Base-by-base conservation (phyloP, 1,139 yeast species). In the Blastobotrys apis region DNA sequence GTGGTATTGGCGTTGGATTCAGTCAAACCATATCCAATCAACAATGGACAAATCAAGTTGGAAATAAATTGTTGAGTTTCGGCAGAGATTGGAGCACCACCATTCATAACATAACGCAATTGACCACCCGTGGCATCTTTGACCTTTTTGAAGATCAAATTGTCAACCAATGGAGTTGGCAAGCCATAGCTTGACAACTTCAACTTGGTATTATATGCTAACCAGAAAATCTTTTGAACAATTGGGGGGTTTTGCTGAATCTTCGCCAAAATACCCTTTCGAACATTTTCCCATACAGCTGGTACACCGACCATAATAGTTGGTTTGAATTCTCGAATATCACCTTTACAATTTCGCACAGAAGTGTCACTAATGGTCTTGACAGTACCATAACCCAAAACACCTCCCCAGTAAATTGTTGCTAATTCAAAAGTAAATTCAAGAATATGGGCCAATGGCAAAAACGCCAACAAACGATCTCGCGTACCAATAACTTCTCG, bases 271-370 rank as follows among this genome's bases (percentile, higher is more conserved):
- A 92, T 84, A 47, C 98, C 99, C 72, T 92, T 92, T 68, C 94
- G 83, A 50, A 92, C 87, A 25, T 84, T 77, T 72, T 92, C 99
- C 96, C 97, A 94, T 45, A 92, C 97, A 2, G 98, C 96, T 13
- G 98, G 97, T 46, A 94, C 98, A 64, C 96, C 98, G 53, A 88
- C 96, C 96, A 92, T 86, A 55, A 92, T 69, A 9, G 96, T 84
- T 50, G 99, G 99, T 64, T 78, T 76, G 68, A 87, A 86, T 62
- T 84, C 88, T 48, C 77, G 77, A 70, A 92, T 78, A 65, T 92
- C 99, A 57, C 96, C 92, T 49, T 77, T 69, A 71, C 95, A 88
- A 69, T 92, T 84, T 60, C 78, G 81, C 62, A 85, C 80, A 4
- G 94, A 85, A 1, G 75, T 72, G 54, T 85, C 95, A 21, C 95